Base-by-base conservation (phyloP, 176 grass and related monocot genomes). In the Carex myosuroides region DNA sequence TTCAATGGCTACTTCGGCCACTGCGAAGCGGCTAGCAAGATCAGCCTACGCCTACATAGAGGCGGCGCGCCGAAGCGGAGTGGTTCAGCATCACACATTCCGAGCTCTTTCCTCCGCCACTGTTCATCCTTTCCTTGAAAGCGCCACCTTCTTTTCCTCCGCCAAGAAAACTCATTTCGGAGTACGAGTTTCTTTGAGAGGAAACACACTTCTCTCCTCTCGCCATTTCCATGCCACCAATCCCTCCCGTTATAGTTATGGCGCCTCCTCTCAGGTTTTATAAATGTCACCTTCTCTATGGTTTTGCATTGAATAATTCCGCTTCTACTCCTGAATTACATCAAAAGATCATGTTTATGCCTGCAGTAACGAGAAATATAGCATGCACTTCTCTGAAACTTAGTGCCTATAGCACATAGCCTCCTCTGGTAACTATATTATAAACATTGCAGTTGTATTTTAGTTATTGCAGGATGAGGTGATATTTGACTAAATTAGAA, bases 31-130 rank as follows among this genome's bases (percentile, higher is more conserved):
- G 41, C 80, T 82, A 0, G 60, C 80, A 8, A 61, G 79, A 62
- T 81, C 79, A 42, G 56, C 80, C 61, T 82, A 82, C 41, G 60
- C 80, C 9, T 82, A 82, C 80, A n/a, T 48, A n/a, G 80, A 20
- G 13, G 80, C 80, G 8, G 80, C 80, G 37, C 80, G 60, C 4
- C 16, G 60, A 64, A 41, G 39, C 21, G 80, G 44, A 14, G 56
- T 0, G n/a, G 35, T 13, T 59, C 39, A 30, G n/a, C n/a, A 64
- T 10, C 33, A 14, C 80, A 21, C 80, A 16, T 41, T 82, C 35
- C 80, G 60, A 64, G 60, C 80, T 46, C 58, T 81, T 42, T 81
- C 79, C 16, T 46, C 60, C 30, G 80, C 33, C 39, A 17, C 80
- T 64, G 39, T 30, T 52, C 79, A 64, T 41, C 58, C 35, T 50